Conservation (phyloP, 139 green algal genomes). For the Auxenochlorella pyrenoidosa region DNA sequence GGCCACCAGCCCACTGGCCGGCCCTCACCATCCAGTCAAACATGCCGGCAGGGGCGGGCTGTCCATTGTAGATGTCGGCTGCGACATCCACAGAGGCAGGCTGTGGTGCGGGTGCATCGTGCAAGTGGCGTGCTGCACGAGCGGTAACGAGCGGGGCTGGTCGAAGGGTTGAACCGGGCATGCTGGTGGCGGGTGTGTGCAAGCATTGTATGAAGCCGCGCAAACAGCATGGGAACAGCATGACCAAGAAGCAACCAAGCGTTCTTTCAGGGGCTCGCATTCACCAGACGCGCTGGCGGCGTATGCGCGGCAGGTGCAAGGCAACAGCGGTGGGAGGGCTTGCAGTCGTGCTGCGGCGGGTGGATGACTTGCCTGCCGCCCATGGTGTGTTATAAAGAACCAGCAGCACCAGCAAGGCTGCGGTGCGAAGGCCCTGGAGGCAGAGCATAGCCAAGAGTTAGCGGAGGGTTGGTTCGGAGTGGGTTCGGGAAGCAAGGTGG, state of each 20-base stretch:
- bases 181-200: too few relatives aligned
- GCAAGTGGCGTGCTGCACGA: neutral
- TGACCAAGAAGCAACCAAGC: too few relatives aligned
- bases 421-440: neutral
- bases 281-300: too few relatives aligned
- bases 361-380: neutral
- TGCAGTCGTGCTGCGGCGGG: neutral
- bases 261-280: too few relatives aligned
- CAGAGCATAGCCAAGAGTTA: too few relatives aligned
- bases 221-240: too few relatives aligned
- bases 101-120: neutral
- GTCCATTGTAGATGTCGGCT: neutral
- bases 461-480: too few relatives aligned
- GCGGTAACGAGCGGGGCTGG: too few relatives aligned
- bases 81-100: neutral
- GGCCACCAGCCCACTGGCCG: too few relatives aligned
- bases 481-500: too few relatives aligned
- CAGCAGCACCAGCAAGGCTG: neutral
- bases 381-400: neutral
- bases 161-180: neutral
- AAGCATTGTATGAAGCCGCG: too few relatives aligned
- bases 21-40: neutral
- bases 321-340: neutral
- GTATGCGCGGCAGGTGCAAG: neutral
- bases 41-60: neutral